Evolutionary conservation across 345 rosid species (phyloP), one percentile per base, ranked within the genome.

Genomic region (Physaria fendleri): DNA sequence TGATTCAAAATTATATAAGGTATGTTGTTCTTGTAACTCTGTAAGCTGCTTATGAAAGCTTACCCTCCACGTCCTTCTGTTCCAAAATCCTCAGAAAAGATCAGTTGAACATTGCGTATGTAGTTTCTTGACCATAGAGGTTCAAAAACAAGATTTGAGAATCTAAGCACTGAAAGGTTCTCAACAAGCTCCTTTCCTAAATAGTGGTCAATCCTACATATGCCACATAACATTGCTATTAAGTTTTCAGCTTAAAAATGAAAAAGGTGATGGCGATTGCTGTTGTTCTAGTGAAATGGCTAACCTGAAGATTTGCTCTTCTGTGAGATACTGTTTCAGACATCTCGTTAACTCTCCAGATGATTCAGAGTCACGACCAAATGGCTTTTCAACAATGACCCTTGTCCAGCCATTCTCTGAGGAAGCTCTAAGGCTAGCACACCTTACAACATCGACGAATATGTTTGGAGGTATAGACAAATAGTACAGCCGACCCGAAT

Each of bases 21-120:
- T 22, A 4, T 22, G 33, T 15, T 39, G 47, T 59, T 22, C 11
- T 54, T 15, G 30, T 33, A 20, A 22, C 25, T n/a, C 23, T 14
- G 15, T 61, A 12, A n/a, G 23, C 5, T 50, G 59, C 52, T 30
- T 40, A 32, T 7, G 1, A 30, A 37, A 69, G 45, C 81, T 68
- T 81, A 88, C 98, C 92, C 96, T 64, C 95, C 95, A 4, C 93
- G 82, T n/a, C 98, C 95, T 68, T 91, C 98, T 6, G 93, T 84
- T 14, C 98, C 96, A 65, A 85, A 91, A 73, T 91, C 98, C 76
- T 91, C 96, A 22, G 96, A 88, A 77, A 88, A 88, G 39, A 88
- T 91, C 15, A 91, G 69, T 21, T 91, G 98, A 71, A 91, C 96
- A 16, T 82, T 91, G 35, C 88, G 82, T 54, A 91, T 88, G 76